phyloP scores from a whole-genome alignment of 148 eudicot genomes.

The Cornus florida region DNA sequence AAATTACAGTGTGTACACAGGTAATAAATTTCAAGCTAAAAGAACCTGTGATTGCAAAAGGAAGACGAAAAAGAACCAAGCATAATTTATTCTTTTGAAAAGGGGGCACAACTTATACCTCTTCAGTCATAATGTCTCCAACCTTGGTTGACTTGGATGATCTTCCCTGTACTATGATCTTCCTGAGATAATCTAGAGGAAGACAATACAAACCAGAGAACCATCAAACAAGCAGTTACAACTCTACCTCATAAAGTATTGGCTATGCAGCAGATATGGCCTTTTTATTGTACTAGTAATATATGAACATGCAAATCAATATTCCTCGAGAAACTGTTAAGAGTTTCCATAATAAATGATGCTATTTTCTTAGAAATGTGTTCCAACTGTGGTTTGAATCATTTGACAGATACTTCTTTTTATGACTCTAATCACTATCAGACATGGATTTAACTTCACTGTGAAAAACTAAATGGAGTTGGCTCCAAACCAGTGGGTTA shows the following conservation, averaged over 20 bases:
- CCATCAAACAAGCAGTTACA: not conserved
- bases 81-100: not conserved
- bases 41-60: not conserved
- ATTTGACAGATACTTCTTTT: too few species aligned
- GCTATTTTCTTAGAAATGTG: not conserved
- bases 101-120: slow-evolving; percentile 43
- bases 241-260: not conserved
- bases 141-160: slow-evolving; percentile 98
- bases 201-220: not conserved
- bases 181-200: slow-evolving; percentile 88
- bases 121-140: slow-evolving; percentile 99
- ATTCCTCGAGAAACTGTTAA: not conserved
- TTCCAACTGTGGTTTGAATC: too few species aligned
- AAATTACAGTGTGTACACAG: not conserved
- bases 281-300: not conserved
- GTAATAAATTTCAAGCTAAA: not conserved
- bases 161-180: slow-evolving; percentile 98
- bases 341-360: not conserved
- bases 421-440: too few species aligned
- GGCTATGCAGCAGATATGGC: not conserved
- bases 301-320: not conserved
- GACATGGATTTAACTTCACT: too few species aligned
- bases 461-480: too few species aligned
- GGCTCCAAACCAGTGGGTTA: too few species aligned
- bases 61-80: not conserved